Conservation (phyloP, 805 yeast species). For the Monosporozyma yasuniensis region DNA sequence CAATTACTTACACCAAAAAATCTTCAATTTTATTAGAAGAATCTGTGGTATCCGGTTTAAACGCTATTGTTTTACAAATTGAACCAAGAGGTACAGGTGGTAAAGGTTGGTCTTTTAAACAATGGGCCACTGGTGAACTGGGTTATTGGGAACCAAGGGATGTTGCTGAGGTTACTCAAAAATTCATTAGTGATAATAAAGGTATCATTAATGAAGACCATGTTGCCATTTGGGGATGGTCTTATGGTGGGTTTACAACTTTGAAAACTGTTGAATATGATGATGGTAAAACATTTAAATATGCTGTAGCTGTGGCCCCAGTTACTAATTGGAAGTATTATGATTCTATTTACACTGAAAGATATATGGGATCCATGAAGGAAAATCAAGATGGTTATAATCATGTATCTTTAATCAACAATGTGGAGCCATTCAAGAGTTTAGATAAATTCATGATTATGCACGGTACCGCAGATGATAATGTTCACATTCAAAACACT, state of each 20-base stretch:
- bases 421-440: conserved; percentile 36
- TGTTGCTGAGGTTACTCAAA: conserved; percentile 41
- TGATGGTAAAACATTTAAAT: conserved; percentile 51
- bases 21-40: conserved; percentile 51
- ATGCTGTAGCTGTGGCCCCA: conserved; percentile 78
- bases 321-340: conserved; percentile 72
- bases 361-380: conserved; percentile 55
- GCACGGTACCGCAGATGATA: conserved; percentile 82
- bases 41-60: conserved; percentile 44
- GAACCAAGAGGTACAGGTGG: conserved; percentile 85
- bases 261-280: conserved; percentile 67
- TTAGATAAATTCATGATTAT: conserved; percentile 55
- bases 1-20: conserved; percentile 44
- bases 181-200: conserved; percentile 37
- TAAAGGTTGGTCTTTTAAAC: conserved; percentile 56
- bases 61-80: conserved; percentile 53
- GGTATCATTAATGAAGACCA: conserved; percentile 41
- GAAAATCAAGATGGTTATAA: conserved; percentile 43
- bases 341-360: conserved; percentile 72
- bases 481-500: conserved; percentile 71
- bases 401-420: conserved; percentile 36
- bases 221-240: conserved; percentile 82
- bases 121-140: conserved; percentile 46
- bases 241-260: conserved; percentile 75
- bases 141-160: conserved; percentile 79